Base-by-base conservation (phyloP, 2,329 filamentous ascomycete genomes). In the Xylariaceae sp. region DNA sequence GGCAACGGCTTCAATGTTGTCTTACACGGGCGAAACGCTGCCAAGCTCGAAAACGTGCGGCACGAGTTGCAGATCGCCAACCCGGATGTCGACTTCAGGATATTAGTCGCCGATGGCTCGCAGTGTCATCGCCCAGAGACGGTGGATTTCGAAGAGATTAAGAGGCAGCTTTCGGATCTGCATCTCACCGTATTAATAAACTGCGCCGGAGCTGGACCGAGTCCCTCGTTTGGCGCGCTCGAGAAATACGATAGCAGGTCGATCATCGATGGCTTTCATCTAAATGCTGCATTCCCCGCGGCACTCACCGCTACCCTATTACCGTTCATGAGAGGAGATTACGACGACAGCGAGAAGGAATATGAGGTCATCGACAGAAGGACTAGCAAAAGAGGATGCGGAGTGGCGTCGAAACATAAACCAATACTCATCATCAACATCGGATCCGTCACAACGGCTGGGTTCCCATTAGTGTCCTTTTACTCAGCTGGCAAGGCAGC, bases 1-100 rank as follows among this genome's bases (percentile, higher is more conserved):
- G 50, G 54, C 0, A 65, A 66, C n/a, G 75, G 76, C n/a, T 81
- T 81, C 69, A 76, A 78, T 55, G 66, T 82, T 22, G 64, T 81
- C 11, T 60, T 83, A 3, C 78, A 82, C 51, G 78, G 78, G 14
- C 71, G 76, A 27, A 76, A 75, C 49, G 47, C 54, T 2, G 48
- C 57, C 3, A 78, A 77, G 56, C 69, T 82, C 1, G 58, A 68
- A 1, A 48, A 44, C 0, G 59, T 75, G 11, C 59, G 67, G 12
- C 44, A 58, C 0, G 63, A 67, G 35, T 68, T 82, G 0, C 51
- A 58, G 2, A 15, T 56, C 1, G 42, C 62, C 4, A 71, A 69
- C 46, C 75, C 75, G 0, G 39, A 52, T 3, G 59, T 62, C 10
- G 63, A 65, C 38, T 66, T 73, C 42, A 63, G 66, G n/a, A 59